These are phyloP conservation scores for Rubia tinctorum DNA, from an alignment of 305 asterid genomes.

Conservation along the genomic window DNA sequence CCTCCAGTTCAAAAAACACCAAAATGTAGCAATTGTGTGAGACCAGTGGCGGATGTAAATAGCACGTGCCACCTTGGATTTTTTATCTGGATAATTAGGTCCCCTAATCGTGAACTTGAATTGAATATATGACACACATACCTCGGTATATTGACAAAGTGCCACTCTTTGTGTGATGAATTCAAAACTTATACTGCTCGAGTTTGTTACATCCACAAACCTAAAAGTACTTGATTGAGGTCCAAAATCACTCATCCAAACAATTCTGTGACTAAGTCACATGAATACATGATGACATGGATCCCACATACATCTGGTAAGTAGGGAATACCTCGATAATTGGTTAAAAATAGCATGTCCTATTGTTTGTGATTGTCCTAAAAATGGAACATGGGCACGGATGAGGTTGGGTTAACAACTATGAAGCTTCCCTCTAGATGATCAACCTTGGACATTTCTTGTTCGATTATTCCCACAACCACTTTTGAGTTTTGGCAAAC, in stretches of 20 bases:
- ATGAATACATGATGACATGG: background rate
- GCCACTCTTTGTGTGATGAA: no score
- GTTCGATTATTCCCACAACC: constrained; percentile 15
- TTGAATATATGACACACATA: no score
- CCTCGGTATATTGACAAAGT: no score
- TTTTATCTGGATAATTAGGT: no score
- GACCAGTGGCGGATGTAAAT: no score
- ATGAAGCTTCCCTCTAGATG: background rate
- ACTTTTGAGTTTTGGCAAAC: constrained; percentile 13
- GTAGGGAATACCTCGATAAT: background rate
- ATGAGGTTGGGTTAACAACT: background rate
- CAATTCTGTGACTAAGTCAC: background rate
- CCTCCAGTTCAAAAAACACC: no score
- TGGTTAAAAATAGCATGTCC: background rate
- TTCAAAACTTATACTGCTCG: no score
- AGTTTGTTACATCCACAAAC: background rate
- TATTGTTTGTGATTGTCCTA: background rate
- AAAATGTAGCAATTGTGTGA: no score
- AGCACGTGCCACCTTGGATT: no score
- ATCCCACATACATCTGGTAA: background rate
- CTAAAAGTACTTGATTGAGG: background rate
- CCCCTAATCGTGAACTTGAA: no score
- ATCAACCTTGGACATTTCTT: background rate
- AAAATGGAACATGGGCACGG: constrained; percentile 1
- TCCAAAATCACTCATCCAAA: constrained; percentile 1